phyloP scores from a whole-genome alignment of 2,329 filamentous ascomycete species.

The Eurotiales sp. region DNA sequence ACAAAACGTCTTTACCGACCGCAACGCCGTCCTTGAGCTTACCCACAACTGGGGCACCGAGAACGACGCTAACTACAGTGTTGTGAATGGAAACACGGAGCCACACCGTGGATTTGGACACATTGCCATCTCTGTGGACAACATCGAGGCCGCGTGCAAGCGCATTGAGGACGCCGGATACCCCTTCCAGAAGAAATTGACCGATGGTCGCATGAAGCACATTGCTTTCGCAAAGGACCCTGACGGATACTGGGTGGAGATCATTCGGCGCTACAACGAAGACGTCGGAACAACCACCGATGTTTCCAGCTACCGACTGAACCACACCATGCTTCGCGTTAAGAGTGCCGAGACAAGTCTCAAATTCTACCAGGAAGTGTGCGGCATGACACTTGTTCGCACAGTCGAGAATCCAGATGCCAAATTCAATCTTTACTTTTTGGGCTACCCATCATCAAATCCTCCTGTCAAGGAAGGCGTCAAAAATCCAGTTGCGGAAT shows the following conservation, averaged over 20 bases:
- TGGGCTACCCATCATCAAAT: conserved; percentile 67
- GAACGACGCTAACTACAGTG: conserved; percentile 71
- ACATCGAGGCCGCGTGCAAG: conserved; percentile 85
- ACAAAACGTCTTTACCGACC: conserved; percentile 72
- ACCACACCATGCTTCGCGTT: conserved; percentile 78
- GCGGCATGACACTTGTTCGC: conserved; percentile 82
- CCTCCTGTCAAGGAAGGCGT: conserved; percentile 48
- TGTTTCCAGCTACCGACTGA: conserved; percentile 65
- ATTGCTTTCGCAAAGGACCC: conserved; percentile 91
- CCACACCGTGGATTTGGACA: conserved; percentile 82
- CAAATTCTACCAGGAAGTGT: conserved; percentile 76
- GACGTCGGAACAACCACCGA: conserved; percentile 71
- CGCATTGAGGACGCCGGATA: conserved; percentile 87
- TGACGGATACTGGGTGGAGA: conserved; percentile 69
- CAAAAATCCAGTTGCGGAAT: conserved; percentile 58
- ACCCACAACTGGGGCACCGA: conserved; percentile 86
- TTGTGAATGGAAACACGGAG: conserved; percentile 88
- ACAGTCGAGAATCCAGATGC: conserved; percentile 66
- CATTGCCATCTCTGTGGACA: conserved; percentile 75
- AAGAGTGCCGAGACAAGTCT: conserved; percentile 73
- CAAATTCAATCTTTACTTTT: conserved; percentile 88
- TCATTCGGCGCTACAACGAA: conserved; percentile 66
- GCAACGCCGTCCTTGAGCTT: conserved; percentile 86
- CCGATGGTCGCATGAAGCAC: conserved; percentile 78
- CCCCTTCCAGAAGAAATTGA: conserved; percentile 90